These are phyloP conservation scores for Chlamydomonas reinhardtii DNA, from an alignment of 163 green algal genomes.

Conservation along the genomic window DNA sequence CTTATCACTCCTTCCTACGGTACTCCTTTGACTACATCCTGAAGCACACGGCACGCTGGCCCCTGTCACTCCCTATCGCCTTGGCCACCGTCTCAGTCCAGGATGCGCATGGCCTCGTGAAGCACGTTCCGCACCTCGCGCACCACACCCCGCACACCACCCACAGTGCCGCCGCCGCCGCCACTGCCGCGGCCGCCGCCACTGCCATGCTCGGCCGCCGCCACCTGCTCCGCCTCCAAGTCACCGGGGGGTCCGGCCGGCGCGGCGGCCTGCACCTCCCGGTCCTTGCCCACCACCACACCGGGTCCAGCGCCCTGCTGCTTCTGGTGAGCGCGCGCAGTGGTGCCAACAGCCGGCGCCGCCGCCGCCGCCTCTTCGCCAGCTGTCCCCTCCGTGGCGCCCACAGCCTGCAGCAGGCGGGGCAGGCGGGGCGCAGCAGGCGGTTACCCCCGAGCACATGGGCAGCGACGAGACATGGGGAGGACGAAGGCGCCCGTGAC, in stretches of 20 bases:
- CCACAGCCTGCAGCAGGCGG: too few relatives aligned
- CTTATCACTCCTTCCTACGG: too few relatives aligned
- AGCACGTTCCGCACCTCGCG: background rate
- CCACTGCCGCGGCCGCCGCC: background rate
- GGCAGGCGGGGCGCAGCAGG: too few relatives aligned
- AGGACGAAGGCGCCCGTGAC: too few relatives aligned
- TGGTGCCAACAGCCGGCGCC: background rate
- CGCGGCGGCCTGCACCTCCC: background rate
- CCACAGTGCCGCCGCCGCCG: background rate
- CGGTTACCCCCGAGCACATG: too few relatives aligned
- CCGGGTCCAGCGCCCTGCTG: background rate
- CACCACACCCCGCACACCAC: background rate
- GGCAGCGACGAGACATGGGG: too few relatives aligned
- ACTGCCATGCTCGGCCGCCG: background rate
- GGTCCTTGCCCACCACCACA: background rate
- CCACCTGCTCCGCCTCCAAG: background rate
- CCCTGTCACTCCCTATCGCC: too few relatives aligned
- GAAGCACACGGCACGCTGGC: too few relatives aligned
- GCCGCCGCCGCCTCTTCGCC: background rate
- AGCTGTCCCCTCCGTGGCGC: too few relatives aligned
- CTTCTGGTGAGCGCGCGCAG: background rate
- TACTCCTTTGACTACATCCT: too few relatives aligned
- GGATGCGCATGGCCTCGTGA: conserved; percentile 34
- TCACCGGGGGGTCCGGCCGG: background rate
- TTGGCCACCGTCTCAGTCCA: too few relatives aligned